Base-by-base conservation (phyloP, 2,329 filamentous ascomycete species). In the Trichoderma oligosporum region DNA sequence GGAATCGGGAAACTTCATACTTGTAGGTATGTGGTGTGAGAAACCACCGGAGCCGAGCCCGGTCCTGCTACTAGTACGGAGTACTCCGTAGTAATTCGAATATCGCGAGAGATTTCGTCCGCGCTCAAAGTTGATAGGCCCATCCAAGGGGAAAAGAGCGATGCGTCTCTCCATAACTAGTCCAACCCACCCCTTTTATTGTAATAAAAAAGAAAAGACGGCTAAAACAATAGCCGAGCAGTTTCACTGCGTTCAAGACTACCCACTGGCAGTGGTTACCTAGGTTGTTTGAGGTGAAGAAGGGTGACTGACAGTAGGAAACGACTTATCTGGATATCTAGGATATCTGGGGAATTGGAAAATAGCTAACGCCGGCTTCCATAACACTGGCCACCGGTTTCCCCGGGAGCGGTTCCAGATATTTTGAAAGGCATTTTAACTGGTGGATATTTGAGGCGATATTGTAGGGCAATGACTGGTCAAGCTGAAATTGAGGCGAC, bases 201-300 rank as follows among this genome's bases (percentile, higher is more conserved):
- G n/a, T n/a, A n/a, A n/a, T n/a, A n/a, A n/a, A 6, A 31, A 31
- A 31, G 27, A 29, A 38, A 4, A 12, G 7, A 16, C 52, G 41
- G 52, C 52, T 55, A 55, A 55, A 38, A 39, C 41, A 55, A 55
- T 46, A 46, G 4, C 52, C 51, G 51, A 46, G 22, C 14, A 5
- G 7, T 46, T 4, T 35, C 25, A 11, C 27, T 16, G 27, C 27
- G 31, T 7, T 27, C 16, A 18, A 16, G 16, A 33, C 44, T 27
- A 46, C 25, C 27, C 20, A 44, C 18, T 25, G 8, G 14, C 27
- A 31, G 22, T 12, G 22, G 39, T 1, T 3, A 27, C 22, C 9
- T 16, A n/a, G 22, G n/a, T 27, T 14, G 5, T 25, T 27, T 54
- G 22, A 24, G 31, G 7, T 9, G 25, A 38, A 25, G 18, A 18